Conservation (phyloP, 345 rosid genomes). For the Limnanthes douglasii region DNA sequence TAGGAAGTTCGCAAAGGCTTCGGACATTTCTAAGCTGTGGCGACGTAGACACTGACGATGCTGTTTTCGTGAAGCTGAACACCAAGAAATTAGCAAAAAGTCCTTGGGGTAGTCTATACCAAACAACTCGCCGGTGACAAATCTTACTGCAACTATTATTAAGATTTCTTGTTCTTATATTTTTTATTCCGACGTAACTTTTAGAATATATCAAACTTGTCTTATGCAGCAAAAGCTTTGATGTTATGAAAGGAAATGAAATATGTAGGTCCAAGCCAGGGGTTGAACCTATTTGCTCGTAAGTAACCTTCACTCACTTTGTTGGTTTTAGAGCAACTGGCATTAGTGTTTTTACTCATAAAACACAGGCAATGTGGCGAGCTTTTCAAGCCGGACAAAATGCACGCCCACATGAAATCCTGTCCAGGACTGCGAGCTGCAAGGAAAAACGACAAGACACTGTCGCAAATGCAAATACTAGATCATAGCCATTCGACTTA, state of each 20-base stretch:
- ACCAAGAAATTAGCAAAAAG: conserved; percentile 9
- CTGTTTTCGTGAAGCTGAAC: conserved; percentile 21
- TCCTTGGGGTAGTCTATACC: conserved; percentile 17
- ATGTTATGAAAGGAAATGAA: conserved; percentile 20
- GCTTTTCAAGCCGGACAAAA: conserved; percentile 55
- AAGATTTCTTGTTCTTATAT: background rate
- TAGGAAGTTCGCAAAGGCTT: conserved; percentile 25
- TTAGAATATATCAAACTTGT: background rate
- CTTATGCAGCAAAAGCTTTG: conserved; percentile 25
- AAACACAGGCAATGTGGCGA: conserved; percentile 63
- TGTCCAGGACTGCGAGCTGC: conserved; percentile 50
- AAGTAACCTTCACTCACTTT: conserved; percentile 13
- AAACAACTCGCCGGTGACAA: conserved; percentile 2
- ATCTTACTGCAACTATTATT: background rate
- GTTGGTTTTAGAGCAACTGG: background rate
- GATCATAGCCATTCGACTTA: too few species aligned
- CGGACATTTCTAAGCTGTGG: conserved; percentile 38
- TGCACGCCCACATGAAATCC: conserved; percentile 60
- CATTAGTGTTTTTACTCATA: background rate
- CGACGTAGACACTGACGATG: conserved; percentile 30
- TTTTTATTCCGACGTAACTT: background rate
- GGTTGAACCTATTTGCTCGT: conserved; percentile 53
- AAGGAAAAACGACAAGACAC: too few species aligned
- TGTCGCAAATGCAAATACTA: too few species aligned
- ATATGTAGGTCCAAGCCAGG: conserved; percentile 23